A percentile compares a stretch with the other conserved stretches of the same genome.
Evolutionary conservation across 1,284 basidiomycete species (phyloP).

Genomic region (Athelia sp.): DNA sequence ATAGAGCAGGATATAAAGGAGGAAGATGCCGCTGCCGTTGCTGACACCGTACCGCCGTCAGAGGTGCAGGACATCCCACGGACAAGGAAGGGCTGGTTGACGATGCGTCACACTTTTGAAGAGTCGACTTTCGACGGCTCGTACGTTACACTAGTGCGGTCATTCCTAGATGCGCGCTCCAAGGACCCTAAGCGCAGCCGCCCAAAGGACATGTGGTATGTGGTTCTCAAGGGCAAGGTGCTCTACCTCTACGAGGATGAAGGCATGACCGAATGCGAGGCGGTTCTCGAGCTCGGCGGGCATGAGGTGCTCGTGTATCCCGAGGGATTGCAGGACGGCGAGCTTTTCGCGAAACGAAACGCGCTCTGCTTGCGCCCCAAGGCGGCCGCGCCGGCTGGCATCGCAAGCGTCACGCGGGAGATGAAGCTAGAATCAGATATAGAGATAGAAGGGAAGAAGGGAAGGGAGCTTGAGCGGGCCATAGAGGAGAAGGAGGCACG

Average conservation of each 20-base stretch:
- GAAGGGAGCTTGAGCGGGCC: constrained; percentile 39
- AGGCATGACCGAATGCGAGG: constrained; percentile 80
- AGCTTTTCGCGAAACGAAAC: constrained; percentile 86
- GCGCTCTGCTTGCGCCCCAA: constrained; percentile 75
- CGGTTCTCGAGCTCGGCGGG: constrained; percentile 73
- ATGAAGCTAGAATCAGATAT: constrained; percentile 38
- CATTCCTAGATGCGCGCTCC: constrained; percentile 69
- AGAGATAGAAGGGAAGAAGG: constrained; percentile 35
- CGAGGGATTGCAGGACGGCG: constrained; percentile 71
- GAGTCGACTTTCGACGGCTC: constrained; percentile 54
- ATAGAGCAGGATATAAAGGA: constrained; percentile 18
- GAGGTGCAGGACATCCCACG: constrained; percentile 54
- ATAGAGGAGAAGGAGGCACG: constrained; percentile 39
- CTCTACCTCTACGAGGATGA: constrained; percentile 92
- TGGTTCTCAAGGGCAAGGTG: constrained; percentile 82
- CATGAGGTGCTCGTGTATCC: constrained; percentile 75
- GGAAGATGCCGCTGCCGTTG: constrained; percentile 18
- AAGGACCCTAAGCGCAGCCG: constrained; percentile 74
- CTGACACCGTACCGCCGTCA: constrained; percentile 15
- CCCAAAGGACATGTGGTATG: constrained; percentile 87
- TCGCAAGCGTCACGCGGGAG: constrained; percentile 52
- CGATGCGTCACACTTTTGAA: constrained; percentile 77
- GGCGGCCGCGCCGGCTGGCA: constrained; percentile 22
- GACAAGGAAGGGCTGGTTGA: constrained; percentile 80
- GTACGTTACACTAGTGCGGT: constrained; percentile 66